Evolutionary conservation across 2,329 filamentous ascomycete species (phyloP), one percentile per base, ranked within the genome.

Genomic region (Paecilomyces fulvus): DNA sequence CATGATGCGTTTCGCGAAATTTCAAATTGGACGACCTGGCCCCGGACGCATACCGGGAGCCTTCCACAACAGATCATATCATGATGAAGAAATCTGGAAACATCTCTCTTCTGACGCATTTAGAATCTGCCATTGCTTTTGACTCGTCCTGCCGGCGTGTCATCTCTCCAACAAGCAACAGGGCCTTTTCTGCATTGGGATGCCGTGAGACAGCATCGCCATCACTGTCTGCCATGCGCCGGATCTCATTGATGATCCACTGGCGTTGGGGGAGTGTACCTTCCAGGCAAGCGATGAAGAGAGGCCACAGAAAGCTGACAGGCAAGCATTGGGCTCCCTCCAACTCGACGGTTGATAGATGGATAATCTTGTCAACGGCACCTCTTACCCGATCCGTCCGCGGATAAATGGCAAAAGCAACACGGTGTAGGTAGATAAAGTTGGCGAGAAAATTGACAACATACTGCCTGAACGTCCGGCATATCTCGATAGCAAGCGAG

Each of bases 391-490:
- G 65, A 51, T 71, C 70, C 9, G 70, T 72, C 6, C 70, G 67
- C 2, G 69, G 70, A 37, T 72, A 72, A 12, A 72, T 72, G 14
- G 68, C 68, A 54, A 72, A 72, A 6, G 70, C 70, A 7, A 72
- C 70, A 1, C 70, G 67, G 54, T 71, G 70, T 25, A 72, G 59
- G 53, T 72, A 71, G 20, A 72, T 69, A 17, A 71, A 72, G 10
- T 65, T 68, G 10, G 70, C 67, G 6, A 72, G 62, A 50, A 72
- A 72, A 43, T 67, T 70, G 49, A 68, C 69, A 2, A 70, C 56
- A 49, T 72, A 71, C 51, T 70, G 65, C 1, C 69, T 63, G 56
- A 72, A 72, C 3, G 63, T 67, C 23, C 66, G 65, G 25, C 68
- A 70, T 33, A 70, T 56, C 51, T 67, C 61, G 3, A 57, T 46